Conservation (phyloP, 2,329 filamentous ascomycete species). For the Metarhizium anisopliae region DNA sequence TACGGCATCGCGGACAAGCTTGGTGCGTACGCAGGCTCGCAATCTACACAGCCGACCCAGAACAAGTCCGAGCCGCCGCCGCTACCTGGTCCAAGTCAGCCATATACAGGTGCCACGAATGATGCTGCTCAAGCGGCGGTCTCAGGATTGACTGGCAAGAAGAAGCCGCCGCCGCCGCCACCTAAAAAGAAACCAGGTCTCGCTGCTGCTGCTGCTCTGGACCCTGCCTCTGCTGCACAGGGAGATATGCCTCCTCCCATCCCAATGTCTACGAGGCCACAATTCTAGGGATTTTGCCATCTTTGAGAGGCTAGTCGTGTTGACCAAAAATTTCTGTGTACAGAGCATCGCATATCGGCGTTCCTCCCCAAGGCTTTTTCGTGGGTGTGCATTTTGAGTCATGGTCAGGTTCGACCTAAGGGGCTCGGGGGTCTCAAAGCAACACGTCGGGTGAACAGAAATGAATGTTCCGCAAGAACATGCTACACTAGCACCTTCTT, state of each 20-base stretch:
- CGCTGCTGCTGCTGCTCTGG: conserved; percentile 11
- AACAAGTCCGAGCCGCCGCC: neutral
- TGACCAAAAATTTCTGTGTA: neutral
- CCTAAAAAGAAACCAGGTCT: conserved; percentile 43
- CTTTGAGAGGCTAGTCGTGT: neutral
- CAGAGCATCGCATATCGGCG: conserved; percentile 4
- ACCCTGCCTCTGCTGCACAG: conserved; percentile 11
- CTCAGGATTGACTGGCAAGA: conserved; percentile 29
- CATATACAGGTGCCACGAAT: neutral
- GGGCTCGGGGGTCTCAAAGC: neutral
- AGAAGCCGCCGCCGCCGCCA: conserved; percentile 44
- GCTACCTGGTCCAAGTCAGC: neutral
- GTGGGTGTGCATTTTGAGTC: neutral
- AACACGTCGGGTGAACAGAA: neutral
- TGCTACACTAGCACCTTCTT: neutral
- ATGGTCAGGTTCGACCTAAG: neutral
- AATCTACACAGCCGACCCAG: conserved; percentile 6
- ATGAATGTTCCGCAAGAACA: neutral
- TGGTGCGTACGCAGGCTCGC: conserved; percentile 16
- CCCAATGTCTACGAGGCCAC: conserved; percentile 41
- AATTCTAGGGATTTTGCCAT: conserved; percentile 23
- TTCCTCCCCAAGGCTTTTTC: neutral
- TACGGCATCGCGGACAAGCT: conserved; percentile 42
- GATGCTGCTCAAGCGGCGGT: neutral
- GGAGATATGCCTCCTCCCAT: conserved; percentile 39